A percentile compares a stretch with the other conserved stretches of the same genome.
These are phyloP conservation scores for Pichia occidentalis DNA, from an alignment of 805 yeast genomes.

Conservation along the genomic window DNA sequence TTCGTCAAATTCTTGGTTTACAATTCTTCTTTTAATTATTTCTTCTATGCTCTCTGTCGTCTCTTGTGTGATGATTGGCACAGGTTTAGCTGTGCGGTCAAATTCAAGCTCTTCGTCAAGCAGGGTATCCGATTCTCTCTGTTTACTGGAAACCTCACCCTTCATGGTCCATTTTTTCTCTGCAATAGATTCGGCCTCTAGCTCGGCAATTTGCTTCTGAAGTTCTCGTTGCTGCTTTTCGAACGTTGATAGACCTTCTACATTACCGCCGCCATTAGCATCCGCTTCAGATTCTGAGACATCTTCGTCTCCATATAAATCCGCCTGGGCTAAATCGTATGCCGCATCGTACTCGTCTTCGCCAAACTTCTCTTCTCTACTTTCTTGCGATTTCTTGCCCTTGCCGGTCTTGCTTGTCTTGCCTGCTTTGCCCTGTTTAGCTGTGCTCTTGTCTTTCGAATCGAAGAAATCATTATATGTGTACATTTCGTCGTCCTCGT, in stretches of 20 bases:
- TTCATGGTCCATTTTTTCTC: constrained; percentile 91
- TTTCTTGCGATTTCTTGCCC: constrained; percentile 12
- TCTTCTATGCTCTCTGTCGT: constrained; percentile 84
- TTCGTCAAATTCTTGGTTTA: constrained; percentile 74
- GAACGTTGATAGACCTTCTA: constrained; percentile 51
- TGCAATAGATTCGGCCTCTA: constrained; percentile 84
- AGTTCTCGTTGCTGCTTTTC: constrained; percentile 77
- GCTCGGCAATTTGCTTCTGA: constrained; percentile 65
- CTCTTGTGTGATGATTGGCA: constrained; percentile 88
- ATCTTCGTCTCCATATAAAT: constrained; percentile 44
- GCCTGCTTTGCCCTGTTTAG: constrained; percentile 13
- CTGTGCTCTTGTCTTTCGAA: constrained; percentile 16
- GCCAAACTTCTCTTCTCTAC: constrained; percentile 37
- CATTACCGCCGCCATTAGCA: constrained; percentile 26
- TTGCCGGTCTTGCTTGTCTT: constrained; percentile 12
- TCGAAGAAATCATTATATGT: constrained; percentile 67
- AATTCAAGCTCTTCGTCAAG: constrained; percentile 79
- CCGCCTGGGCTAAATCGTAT: constrained; percentile 54
- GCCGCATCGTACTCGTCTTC: constrained; percentile 61
- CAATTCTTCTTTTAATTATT: constrained; percentile 75
- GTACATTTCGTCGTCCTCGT: constrained; percentile 36
- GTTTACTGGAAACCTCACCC: constrained; percentile 81
- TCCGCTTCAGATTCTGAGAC: constrained; percentile 31
- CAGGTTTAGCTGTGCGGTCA: constrained; percentile 92
- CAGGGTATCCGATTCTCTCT: constrained; percentile 79